A percentile compares a stretch with the other conserved stretches of the same genome.
These are phyloP conservation scores for Eremothecium coryli DNA, from an alignment of 1,139 yeast species.

Conservation along the genomic window DNA sequence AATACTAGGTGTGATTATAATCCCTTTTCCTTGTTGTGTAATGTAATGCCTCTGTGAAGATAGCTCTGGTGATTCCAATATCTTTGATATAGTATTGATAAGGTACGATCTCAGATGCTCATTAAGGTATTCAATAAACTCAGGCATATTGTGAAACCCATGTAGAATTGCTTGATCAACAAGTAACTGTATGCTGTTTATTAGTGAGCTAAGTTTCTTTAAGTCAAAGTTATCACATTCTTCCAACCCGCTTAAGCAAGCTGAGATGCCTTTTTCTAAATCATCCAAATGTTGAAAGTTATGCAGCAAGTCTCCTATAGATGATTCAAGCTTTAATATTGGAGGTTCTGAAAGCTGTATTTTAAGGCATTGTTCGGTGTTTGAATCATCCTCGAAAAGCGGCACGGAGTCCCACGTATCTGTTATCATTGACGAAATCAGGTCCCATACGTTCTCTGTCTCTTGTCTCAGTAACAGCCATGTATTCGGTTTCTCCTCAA, in stretches of 20 bases:
- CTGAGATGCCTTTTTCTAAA: slow-evolving; percentile 7
- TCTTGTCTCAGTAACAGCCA: slow-evolving; percentile 7
- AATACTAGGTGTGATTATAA: slow-evolving; percentile 4
- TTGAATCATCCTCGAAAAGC: background rate
- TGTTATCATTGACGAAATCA: slow-evolving; percentile 5
- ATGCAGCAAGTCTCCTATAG: slow-evolving; percentile 6
- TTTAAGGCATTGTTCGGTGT: background rate
- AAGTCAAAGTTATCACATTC: background rate
- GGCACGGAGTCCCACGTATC: slow-evolving; percentile 10
- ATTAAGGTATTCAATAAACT: slow-evolving; percentile 3
- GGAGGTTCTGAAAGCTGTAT: background rate
- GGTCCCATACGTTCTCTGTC: slow-evolving; percentile 8
- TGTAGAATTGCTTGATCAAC: slow-evolving; percentile 1
- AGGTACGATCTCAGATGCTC: background rate
- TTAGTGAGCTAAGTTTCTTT: background rate
- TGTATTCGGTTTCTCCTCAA: slow-evolving; percentile 8
- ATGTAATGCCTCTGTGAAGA: slow-evolving; percentile 3
- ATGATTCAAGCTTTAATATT: slow-evolving; percentile 7
- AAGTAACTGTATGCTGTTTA: slow-evolving; percentile 2
- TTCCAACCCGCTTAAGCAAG: background rate
- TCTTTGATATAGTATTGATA: slow-evolving; percentile 1
- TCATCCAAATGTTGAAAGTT: slow-evolving; percentile 7
- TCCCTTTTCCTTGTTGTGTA: slow-evolving; percentile 1
- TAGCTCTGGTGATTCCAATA: slow-evolving; percentile 2
- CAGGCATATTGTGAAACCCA: background rate